phyloP scores from a whole-genome alignment of 441 rosid genomes.

The Oxalis stricta region DNA sequence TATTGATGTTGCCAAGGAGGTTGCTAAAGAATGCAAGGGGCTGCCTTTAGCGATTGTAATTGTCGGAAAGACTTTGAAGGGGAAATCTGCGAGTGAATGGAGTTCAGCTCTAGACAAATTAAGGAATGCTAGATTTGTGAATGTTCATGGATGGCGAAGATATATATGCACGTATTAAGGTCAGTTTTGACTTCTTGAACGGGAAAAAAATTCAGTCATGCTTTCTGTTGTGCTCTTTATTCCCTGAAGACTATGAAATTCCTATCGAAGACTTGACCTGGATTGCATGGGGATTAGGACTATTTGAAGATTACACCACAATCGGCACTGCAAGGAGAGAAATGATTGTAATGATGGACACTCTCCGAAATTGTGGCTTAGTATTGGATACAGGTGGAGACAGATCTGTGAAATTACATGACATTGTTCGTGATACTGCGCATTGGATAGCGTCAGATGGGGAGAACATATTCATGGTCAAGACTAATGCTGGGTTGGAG shows the following conservation, averaged over 20 bases:
- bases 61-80: too few species aligned
- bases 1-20: too few species aligned
- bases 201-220: constrained; percentile 4
- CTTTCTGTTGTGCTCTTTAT: constrained; percentile 13
- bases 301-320: background rate
- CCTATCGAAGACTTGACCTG: constrained; percentile 4
- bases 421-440: constrained; percentile 13
- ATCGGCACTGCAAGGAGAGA: background rate
- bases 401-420: constrained; percentile 15
- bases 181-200: constrained; percentile 8
- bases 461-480: background rate
- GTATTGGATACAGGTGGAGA: constrained; percentile 1
- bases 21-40: too few species aligned
- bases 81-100: too few species aligned
- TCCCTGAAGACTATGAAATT: constrained; percentile 10
- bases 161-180: background rate
- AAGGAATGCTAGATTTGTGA: too few species aligned
- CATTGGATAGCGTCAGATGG: background rate
- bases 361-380: constrained; percentile 8
- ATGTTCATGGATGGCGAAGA: background rate
- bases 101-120: too few species aligned
- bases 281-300: constrained; percentile 6
- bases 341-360: background rate
- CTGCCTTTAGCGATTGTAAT: too few species aligned
- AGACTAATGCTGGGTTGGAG: background rate